Evolutionary conservation across 1,139 yeast species (phyloP).

Genomic region (Hanseniaspora sp.): DNA sequence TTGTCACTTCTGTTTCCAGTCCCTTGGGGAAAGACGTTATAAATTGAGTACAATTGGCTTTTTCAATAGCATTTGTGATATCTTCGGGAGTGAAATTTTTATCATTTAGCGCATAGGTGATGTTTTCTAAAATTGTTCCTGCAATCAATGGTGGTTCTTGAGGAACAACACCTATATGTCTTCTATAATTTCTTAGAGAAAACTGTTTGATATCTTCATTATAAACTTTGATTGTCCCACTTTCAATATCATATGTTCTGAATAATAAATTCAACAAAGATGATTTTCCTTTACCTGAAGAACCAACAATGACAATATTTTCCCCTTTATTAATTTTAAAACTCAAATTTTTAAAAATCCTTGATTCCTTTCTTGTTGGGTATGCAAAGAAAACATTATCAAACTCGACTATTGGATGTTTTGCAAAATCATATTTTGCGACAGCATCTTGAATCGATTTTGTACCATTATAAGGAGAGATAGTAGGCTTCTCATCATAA

Average conservation of each 20-base stretch:
- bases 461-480: slow-evolving; percentile 46
- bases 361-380: slow-evolving; percentile 77
- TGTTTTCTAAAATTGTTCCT: slow-evolving; percentile 68
- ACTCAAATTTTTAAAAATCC: slow-evolving; percentile 53
- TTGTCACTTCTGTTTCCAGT: slow-evolving; percentile 72
- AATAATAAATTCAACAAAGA: slow-evolving; percentile 66
- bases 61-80: slow-evolving; percentile 25
- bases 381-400: slow-evolving; percentile 60
- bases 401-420: slow-evolving; percentile 42
- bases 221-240: slow-evolving; percentile 58
- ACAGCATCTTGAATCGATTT: slow-evolving; percentile 19
- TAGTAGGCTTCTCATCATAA: slow-evolving; percentile 63
- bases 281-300: slow-evolving; percentile 86
- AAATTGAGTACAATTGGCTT: slow-evolving; percentile 65
- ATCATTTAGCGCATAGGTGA: slow-evolving; percentile 49
- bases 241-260: slow-evolving; percentile 52
- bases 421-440: slow-evolving; percentile 14
- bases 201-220: slow-evolving; percentile 52
- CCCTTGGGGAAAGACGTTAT: slow-evolving; percentile 69
- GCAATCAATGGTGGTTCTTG: slow-evolving; percentile 79
- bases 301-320: slow-evolving; percentile 81
- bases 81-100: slow-evolving; percentile 42
- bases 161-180: slow-evolving; percentile 71
- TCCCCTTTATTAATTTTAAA: slow-evolving; percentile 57
- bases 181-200: slow-evolving; percentile 61